Conservation (phyloP, 495 filamentous ascomycete species). For the Chlorociboria aeruginascens region DNA sequence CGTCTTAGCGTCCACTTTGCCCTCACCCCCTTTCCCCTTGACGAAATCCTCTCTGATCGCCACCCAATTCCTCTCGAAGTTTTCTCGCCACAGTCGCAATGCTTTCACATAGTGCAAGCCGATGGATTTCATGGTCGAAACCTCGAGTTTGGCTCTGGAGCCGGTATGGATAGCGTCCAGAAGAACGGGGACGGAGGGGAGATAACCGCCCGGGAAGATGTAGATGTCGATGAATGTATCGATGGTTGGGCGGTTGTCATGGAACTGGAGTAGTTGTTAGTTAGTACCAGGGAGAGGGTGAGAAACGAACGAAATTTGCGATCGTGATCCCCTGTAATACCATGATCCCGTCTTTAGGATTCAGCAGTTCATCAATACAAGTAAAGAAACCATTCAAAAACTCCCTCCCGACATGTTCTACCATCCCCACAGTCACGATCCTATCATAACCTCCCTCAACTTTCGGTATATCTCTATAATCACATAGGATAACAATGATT, state of each 20-base stretch:
- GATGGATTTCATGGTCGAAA: constrained; percentile 51
- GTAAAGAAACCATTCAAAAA: constrained; percentile 47
- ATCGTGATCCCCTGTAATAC: too few species aligned
- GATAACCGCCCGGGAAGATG: constrained; percentile 61
- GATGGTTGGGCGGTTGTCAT: constrained; percentile 27
- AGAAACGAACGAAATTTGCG: neutral
- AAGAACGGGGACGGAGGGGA: constrained; percentile 50
- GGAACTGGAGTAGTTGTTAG: too few species aligned
- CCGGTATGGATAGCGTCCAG: constrained; percentile 40
- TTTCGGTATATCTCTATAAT: too few species aligned
- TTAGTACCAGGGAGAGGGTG: neutral
- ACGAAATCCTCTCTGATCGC: neutral
- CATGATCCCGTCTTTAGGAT: too few species aligned
- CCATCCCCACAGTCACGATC: constrained; percentile 44
- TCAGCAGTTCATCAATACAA: constrained; percentile 34
- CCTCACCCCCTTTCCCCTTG: too few species aligned
- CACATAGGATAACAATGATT: constrained; percentile 24
- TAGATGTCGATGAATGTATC: constrained; percentile 55
- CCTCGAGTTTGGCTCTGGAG: constrained; percentile 19
- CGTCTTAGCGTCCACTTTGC: neutral
- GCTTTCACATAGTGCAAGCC: constrained; percentile 59
- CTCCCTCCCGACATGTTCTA: constrained; percentile 56
- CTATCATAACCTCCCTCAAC: too few species aligned
- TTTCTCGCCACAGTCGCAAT: constrained; percentile 48
- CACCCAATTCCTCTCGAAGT: constrained; percentile 44